These are phyloP conservation scores for Verticillium longisporum DNA, from an alignment of 2,329 filamentous ascomycete species.

Conservation along the genomic window DNA sequence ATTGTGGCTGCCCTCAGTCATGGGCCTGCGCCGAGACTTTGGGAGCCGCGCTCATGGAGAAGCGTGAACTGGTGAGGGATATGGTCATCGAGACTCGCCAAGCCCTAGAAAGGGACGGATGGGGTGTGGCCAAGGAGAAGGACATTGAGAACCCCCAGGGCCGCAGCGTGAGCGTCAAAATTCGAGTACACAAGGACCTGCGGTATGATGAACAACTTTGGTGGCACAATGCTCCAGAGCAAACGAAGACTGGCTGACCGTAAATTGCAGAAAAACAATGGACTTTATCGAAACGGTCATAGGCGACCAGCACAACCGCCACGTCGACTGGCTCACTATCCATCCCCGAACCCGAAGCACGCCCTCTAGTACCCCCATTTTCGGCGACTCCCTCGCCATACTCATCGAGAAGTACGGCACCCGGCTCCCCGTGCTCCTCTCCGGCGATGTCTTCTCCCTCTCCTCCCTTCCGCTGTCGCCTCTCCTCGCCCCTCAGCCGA, in stretches of 20 bases:
- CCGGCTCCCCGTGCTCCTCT: slow-evolving; percentile 57
- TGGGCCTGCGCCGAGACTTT: slow-evolving; percentile 65
- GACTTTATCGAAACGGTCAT: slow-evolving; percentile 59
- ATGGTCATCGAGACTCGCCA: slow-evolving; percentile 54
- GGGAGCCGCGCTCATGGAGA: slow-evolving; percentile 63
- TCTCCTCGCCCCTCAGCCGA: slow-evolving; percentile 22
- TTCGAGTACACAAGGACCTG: slow-evolving; percentile 59
- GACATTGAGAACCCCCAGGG: slow-evolving; percentile 37
- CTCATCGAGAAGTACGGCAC: slow-evolving; percentile 45
- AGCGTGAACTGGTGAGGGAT: slow-evolving; percentile 56
- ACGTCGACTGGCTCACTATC: slow-evolving; percentile 63
- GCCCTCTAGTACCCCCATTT: slow-evolving; percentile 54
- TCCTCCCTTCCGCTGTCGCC: slow-evolving; percentile 36
- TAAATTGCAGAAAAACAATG: slow-evolving; percentile 37
- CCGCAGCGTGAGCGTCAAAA: slow-evolving; percentile 63
- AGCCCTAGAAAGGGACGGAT: slow-evolving; percentile 44
- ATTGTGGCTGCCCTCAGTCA: slow-evolving; percentile 67
- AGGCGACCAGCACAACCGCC: slow-evolving; percentile 39
- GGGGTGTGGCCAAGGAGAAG: slow-evolving; percentile 36
- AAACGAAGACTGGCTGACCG: neutral
- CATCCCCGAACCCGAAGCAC: slow-evolving; percentile 59
- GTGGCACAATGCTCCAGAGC: neutral
- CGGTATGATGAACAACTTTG: slow-evolving; percentile 24
- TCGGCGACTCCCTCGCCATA: slow-evolving; percentile 51
- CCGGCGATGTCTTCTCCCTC: slow-evolving; percentile 62